Evolutionary conservation across 805 yeast species (phyloP), one percentile per base, ranked within the genome.

Genomic region (Pichia cephalocereana): DNA sequence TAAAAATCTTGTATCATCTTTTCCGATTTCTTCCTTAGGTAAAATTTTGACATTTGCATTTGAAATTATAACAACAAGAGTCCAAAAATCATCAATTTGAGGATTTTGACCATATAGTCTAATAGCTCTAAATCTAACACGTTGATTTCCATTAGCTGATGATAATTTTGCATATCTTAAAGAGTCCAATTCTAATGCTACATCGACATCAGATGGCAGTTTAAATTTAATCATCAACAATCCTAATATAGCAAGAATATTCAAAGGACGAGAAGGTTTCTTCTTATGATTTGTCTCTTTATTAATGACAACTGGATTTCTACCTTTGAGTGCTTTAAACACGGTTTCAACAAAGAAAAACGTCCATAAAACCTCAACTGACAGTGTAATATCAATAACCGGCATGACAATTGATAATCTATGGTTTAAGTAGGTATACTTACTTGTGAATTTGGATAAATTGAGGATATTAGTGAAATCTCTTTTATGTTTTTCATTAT

Each of bases 331-430:
- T 12, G 51, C 44, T 17, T 27, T 34, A 11, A 54, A 40, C 7
- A 54, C 41, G 1, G 57, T 47, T 39, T 50, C 51, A 4, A 64
- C 56, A 53, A 65, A 65, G 28, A 63, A 32, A 1, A 60, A 8
- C 2, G 63, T 52, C 69, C 69, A 65, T 18, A 64, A 40, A 6
- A 56, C 57, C 44, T 65, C 68, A n/a, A 60, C 57, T 3, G 67
- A 61, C 4, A 65, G 17, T 1, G 44, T 45, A 1, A 52, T 41
- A 41, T 65, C 66, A 11, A 65, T 42, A 8, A 59, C 17, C 4
- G 69, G 69, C 3, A 65, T 8, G 5, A 51, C 46, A 5, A 50
- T 23, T 4, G 59, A 53, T 8, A 65, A 44, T 32, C 53, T 46
- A 41, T 58, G 38, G 19, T 52, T 47, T 5, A 46, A 34, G 6